A percentile compares a stretch with the other conserved stretches of the same genome.
Evolutionary conservation across 73 alveolate genomes (phyloP).

Genomic region (Urostyla sp.): DNA sequence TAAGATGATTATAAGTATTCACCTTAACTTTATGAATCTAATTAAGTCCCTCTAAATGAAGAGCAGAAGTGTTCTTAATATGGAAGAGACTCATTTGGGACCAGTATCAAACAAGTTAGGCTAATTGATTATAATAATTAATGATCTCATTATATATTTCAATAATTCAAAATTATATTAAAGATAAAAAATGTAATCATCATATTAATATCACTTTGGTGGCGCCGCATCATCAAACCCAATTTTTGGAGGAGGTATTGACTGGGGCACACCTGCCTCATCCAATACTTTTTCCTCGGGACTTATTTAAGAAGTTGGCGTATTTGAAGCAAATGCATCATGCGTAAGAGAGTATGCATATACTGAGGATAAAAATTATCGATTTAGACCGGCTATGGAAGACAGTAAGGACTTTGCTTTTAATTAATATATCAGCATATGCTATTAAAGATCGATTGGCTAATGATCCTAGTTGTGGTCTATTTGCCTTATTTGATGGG

Average conservation of each 20-base stretch:
- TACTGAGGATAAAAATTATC: conserved; percentile 89
- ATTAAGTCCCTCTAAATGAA: no score
- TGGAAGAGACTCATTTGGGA: no score
- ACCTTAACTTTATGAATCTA: no score
- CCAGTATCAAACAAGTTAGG: no score
- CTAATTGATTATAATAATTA: no score
- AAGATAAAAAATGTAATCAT: conserved; percentile 18
- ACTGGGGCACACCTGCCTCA: conserved; percentile 30
- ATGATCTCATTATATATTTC: no score
- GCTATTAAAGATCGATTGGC: conserved; percentile 72
- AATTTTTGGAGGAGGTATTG: conserved; percentile 50
- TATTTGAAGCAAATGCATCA: conserved; percentile 33
- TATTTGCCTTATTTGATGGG: conserved; percentile 97
- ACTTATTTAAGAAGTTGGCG: conserved; percentile 65
- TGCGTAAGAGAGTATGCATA: conserved; percentile 82
- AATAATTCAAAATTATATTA: no score
- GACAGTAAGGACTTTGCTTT: conserved; percentile 77
- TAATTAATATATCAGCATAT: conserved; percentile 47
- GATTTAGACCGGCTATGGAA: conserved; percentile 92
- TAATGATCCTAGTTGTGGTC: conserved; percentile 83
- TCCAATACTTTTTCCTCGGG: conserved; percentile 20
- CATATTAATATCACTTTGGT: conserved; percentile 50
- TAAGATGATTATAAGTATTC: no score
- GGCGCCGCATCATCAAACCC: conserved; percentile 29
- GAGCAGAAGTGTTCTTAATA: no score